phyloP scores from a whole-genome alignment of 345 rosid genomes.

The Zanthoxylum bungeanum region DNA sequence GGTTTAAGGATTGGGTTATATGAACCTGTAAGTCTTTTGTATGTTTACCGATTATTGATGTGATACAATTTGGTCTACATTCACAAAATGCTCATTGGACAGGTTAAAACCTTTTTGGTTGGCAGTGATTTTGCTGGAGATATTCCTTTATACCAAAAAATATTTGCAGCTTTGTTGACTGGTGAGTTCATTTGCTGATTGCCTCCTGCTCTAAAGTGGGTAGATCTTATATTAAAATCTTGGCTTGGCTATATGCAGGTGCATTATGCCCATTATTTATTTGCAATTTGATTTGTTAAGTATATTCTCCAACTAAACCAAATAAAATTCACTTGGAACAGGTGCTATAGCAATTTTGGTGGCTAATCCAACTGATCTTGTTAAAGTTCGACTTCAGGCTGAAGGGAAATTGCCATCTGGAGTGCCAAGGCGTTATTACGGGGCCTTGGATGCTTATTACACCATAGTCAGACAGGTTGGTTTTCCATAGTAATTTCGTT shows the following conservation, averaged over 20 bases:
- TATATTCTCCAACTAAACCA: background rate
- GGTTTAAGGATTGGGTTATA: slow-evolving; percentile 90
- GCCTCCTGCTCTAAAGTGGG: slow-evolving; percentile 16
- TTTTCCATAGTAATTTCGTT: slow-evolving; percentile 11
- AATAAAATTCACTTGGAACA: slow-evolving; percentile 26
- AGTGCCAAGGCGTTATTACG: slow-evolving; percentile 80
- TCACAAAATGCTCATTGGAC: slow-evolving; percentile 29
- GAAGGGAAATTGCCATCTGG: slow-evolving; percentile 91
- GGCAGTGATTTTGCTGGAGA: slow-evolving; percentile 79
- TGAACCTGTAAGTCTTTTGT: slow-evolving; percentile 68
- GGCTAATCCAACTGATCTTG: slow-evolving; percentile 97
- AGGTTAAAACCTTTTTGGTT: slow-evolving; percentile 87
- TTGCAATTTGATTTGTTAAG: background rate
- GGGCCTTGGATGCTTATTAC: slow-evolving; percentile 80
- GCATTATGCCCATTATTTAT: background rate
- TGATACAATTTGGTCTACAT: background rate
- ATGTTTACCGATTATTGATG: slow-evolving; percentile 8
- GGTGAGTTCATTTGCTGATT: slow-evolving; percentile 44
- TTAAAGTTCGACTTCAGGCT: slow-evolving; percentile 91
- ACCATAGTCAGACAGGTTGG: slow-evolving; percentile 75
- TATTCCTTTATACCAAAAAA: slow-evolving; percentile 77
- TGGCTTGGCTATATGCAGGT: slow-evolving; percentile 3
- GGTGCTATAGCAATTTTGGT: slow-evolving; percentile 88
- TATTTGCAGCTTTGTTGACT: slow-evolving; percentile 84
- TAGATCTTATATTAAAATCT: slow-evolving; percentile 8